Evolutionary conservation across 805 yeast genomes (phyloP).

Genomic region (Cyberlindnera lachancei): DNA sequence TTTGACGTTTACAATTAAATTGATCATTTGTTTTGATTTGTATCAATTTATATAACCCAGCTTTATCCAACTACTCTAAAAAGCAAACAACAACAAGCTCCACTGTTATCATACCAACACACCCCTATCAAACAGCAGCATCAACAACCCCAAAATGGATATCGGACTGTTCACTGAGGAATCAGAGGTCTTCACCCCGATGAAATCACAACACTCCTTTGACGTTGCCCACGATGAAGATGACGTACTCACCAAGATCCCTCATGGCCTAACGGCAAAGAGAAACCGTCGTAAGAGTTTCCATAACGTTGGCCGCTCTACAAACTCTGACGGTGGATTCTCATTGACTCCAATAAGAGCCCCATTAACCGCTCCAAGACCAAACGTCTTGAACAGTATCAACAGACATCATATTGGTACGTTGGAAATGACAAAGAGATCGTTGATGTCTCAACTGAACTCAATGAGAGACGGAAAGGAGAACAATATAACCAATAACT

Average conservation of each 20-base stretch:
- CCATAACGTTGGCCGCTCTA: conserved; percentile 8
- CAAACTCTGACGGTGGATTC: not conserved
- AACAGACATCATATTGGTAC: conserved; percentile 11
- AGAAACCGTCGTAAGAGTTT: conserved; percentile 23
- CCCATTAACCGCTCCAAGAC: conserved; percentile 27
- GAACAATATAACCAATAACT: conserved; percentile 6
- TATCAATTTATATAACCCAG: no score
- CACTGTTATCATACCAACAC: no score
- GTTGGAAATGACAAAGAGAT: conserved; percentile 17
- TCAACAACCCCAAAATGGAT: no score
- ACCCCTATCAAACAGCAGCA: no score
- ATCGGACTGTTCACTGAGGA: conserved; percentile 5
- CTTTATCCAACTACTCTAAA: no score
- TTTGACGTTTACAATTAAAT: no score
- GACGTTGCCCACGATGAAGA: conserved; percentile 14
- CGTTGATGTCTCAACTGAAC: conserved; percentile 7
- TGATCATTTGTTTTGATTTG: no score
- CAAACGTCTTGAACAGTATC: conserved; percentile 19
- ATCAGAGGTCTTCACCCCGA: conserved; percentile 15
- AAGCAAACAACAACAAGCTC: no score
- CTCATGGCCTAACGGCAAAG: conserved; percentile 37
- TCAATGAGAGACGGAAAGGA: conserved; percentile 13
- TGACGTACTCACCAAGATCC: conserved; percentile 25
- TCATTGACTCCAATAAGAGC: conserved; percentile 17
- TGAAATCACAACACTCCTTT: conserved; percentile 12